Percentiles rank a stretch among this genome's conserved stretches.
Conservation (phyloP, 108 stramenopile genomes). For the Schizochytrium sp. region DNA sequence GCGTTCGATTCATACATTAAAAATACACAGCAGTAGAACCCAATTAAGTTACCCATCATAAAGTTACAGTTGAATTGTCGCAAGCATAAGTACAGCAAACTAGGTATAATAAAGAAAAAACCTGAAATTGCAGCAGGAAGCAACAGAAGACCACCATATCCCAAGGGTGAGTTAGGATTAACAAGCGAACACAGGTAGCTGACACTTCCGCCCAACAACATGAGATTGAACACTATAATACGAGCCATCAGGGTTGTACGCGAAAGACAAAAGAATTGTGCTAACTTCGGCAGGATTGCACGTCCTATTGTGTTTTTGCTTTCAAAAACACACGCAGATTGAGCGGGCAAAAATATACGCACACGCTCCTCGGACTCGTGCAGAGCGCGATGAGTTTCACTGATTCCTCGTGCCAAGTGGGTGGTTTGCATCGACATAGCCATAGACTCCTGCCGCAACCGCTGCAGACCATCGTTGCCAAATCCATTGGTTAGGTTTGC, state of each 20-base stretch:
- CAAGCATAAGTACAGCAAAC: not conserved
- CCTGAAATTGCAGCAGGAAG: not conserved
- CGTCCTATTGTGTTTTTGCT: not conserved
- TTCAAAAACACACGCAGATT: not conserved
- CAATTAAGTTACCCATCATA: not conserved
- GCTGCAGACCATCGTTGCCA: too few relatives aligned
- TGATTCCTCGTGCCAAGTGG: too few relatives aligned
- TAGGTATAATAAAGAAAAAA: not conserved
- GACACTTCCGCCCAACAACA: not conserved
- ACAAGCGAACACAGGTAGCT: not conserved
- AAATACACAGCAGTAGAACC: not conserved
- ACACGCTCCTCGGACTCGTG: not conserved
- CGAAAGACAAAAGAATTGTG: not conserved
- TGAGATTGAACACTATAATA: not conserved
- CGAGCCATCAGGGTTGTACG: not conserved
- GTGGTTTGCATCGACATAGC: too few relatives aligned
- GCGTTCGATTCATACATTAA: not conserved
- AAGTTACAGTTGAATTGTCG: slow-evolving; percentile 16
- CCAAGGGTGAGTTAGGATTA: not conserved
- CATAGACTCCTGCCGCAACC: too few relatives aligned
- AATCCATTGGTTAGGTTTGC: too few relatives aligned
- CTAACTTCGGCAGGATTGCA: not conserved
- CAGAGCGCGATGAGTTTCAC: too few relatives aligned
- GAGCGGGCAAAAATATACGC: not conserved
- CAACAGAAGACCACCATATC: not conserved